Percentiles rank a stretch among this genome's conserved stretches.
Evolutionary conservation across 257 asterid species (phyloP).

Genomic region (Perilla frutescens): DNA sequence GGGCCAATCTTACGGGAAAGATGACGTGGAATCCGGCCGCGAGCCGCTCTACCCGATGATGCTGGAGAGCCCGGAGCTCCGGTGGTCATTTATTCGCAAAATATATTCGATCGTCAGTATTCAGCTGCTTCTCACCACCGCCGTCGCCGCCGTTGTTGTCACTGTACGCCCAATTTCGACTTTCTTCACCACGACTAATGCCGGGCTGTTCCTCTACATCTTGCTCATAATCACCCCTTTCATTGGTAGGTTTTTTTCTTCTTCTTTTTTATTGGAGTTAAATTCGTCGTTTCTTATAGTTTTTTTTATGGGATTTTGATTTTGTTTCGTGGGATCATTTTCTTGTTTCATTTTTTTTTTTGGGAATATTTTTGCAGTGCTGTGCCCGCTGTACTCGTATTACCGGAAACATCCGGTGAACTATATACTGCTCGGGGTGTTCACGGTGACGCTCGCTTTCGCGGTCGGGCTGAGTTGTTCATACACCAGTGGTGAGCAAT

Average conservation of each 20-base stretch:
- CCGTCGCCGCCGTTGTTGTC: slow-evolving; percentile 65
- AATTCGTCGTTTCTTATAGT: neutral
- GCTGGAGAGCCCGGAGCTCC: slow-evolving; percentile 72
- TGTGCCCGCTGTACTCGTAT: slow-evolving; percentile 75
- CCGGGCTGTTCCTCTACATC: slow-evolving; percentile 63
- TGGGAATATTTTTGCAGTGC: slow-evolving; percentile 45
- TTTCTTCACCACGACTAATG: slow-evolving; percentile 60
- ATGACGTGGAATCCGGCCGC: slow-evolving; percentile 60
- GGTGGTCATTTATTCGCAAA: slow-evolving; percentile 87
- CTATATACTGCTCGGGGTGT: slow-evolving; percentile 75
- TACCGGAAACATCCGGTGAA: slow-evolving; percentile 85
- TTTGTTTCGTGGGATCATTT: neutral
- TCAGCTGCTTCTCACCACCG: slow-evolving; percentile 74
- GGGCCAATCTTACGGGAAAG: slow-evolving; percentile 43
- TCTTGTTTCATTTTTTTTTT: too few species aligned
- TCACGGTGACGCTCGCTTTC: slow-evolving; percentile 71
- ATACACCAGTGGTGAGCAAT: slow-evolving; percentile 62
- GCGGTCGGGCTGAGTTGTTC: slow-evolving; percentile 84
- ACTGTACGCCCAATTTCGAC: slow-evolving; percentile 54
- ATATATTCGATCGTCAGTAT: slow-evolving; percentile 64
- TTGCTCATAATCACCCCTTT: slow-evolving; percentile 64
- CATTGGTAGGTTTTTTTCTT: slow-evolving; percentile 44
- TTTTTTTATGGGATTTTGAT: neutral
- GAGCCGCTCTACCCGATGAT: slow-evolving; percentile 68
- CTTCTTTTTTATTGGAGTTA: neutral